Conservation (phyloP, 768 basidiomycete species). For the Russula olivacea region DNA sequence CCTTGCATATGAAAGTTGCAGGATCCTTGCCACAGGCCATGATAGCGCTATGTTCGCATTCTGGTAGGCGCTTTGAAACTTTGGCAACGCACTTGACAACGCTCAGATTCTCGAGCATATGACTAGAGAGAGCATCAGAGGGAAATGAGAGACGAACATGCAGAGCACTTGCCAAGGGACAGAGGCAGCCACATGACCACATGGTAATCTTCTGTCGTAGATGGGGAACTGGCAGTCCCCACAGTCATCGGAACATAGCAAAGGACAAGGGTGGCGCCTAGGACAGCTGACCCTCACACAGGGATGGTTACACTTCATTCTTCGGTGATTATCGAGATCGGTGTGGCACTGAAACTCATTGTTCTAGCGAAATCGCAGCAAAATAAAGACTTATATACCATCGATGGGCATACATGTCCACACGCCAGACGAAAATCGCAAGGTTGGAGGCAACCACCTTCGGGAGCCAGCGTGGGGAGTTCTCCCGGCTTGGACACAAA, state of each 20-base stretch:
- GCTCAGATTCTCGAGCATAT: conserved; percentile 26
- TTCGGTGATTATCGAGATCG: conserved; percentile 25
- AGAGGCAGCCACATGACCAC: conserved; percentile 26
- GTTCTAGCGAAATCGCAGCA: neutral
- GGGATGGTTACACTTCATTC: conserved; percentile 26
- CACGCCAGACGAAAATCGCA: conserved; percentile 30
- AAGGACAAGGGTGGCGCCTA: conserved; percentile 29
- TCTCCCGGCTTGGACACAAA: conserved; percentile 18
- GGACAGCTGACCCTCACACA: conserved; percentile 27
- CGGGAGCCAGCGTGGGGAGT: conserved; percentile 15
- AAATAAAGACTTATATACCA: conserved; percentile 19
- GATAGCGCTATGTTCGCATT: conserved; percentile 31
- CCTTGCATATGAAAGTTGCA: conserved; percentile 24
- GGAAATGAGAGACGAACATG: neutral
- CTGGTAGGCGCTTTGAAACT: conserved; percentile 29
- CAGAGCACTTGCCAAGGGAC: conserved; percentile 30
- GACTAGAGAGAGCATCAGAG: conserved; percentile 23
- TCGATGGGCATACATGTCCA: conserved; percentile 32
- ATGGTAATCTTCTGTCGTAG: conserved; percentile 27
- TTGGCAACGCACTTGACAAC: conserved; percentile 27
- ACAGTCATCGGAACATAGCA: conserved; percentile 30
- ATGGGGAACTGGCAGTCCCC: conserved; percentile 30
- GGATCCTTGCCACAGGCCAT: conserved; percentile 26
- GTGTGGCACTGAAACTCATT: conserved; percentile 24
- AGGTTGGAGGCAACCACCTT: conserved; percentile 32